Conservation (phyloP, 805 yeast genomes). For the Spathaspora passalidarum region DNA sequence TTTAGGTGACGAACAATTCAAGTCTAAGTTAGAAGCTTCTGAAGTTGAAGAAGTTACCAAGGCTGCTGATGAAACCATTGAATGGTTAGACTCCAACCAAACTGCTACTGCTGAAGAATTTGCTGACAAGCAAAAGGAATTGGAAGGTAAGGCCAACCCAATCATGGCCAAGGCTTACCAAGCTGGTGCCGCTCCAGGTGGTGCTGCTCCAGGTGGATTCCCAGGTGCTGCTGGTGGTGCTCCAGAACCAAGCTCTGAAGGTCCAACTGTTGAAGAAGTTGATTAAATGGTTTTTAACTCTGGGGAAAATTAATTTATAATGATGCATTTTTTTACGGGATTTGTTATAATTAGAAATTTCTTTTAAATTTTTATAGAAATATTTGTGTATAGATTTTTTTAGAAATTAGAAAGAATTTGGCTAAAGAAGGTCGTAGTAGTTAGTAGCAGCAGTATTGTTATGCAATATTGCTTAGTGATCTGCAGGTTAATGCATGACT, state of each 20-base stretch:
- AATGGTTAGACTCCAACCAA: conserved; percentile 92
- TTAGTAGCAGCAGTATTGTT: too few species aligned
- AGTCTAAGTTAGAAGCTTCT: conserved; percentile 49
- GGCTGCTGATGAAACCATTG: conserved; percentile 81
- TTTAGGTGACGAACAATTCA: conserved; percentile 45
- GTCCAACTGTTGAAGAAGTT: conserved; percentile 55
- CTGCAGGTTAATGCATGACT: too few species aligned
- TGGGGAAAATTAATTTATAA: neutral
- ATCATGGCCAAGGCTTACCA: conserved; percentile 96
- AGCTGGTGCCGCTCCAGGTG: conserved; percentile 80
- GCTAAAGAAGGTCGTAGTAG: neutral
- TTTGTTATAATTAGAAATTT: neutral
- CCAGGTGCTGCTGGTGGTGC: conserved; percentile 57
- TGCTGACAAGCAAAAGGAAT: conserved; percentile 90
- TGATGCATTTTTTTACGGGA: conserved; percentile 1
- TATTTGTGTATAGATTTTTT: conserved; percentile 1
- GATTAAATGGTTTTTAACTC: conserved; percentile 25
- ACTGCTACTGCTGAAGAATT: conserved; percentile 91
- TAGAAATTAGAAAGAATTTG: neutral
- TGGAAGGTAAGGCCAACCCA: conserved; percentile 93
- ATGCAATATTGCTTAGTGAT: too few species aligned
- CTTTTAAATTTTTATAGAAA: neutral
- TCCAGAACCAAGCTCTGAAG: conserved; percentile 36
- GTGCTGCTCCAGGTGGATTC: conserved; percentile 60
- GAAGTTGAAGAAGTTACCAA: conserved; percentile 68